phyloP scores from a whole-genome alignment of 495 filamentous ascomycete genomes.

The Pyrenula aspistea region DNA sequence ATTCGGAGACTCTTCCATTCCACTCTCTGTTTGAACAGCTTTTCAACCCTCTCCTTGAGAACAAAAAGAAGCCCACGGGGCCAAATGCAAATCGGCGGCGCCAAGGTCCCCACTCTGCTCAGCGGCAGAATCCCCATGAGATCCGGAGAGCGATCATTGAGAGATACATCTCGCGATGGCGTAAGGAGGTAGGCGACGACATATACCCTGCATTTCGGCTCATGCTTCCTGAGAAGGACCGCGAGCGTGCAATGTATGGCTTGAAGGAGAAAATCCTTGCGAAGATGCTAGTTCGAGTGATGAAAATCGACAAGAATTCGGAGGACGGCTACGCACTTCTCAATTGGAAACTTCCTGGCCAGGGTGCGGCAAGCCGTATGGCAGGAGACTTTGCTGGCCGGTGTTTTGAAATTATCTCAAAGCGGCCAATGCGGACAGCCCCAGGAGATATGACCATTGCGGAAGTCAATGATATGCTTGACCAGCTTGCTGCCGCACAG shows the following conservation, averaged over 20 bases:
- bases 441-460: constrained; percentile 71
- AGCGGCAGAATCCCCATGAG: constrained; percentile 64
- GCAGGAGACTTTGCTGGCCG: constrained; percentile 87
- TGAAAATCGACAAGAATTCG: constrained; percentile 86
- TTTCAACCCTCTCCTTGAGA: constrained; percentile 79
- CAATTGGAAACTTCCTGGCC: constrained; percentile 87
- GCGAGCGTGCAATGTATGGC: constrained; percentile 87
- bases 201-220: constrained; percentile 89
- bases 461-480: constrained; percentile 80
- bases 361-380: constrained; percentile 43
- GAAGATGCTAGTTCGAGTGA: constrained; percentile 74
- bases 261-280: constrained; percentile 88
- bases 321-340: constrained; percentile 76
- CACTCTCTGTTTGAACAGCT: constrained; percentile 62
- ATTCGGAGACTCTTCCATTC: constrained; percentile 69
- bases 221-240: constrained; percentile 87
- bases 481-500: constrained; percentile 58
- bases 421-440: constrained; percentile 63
- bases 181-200: constrained; percentile 76
- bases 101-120: constrained; percentile 36
- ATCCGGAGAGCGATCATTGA: constrained; percentile 76
- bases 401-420: constrained; percentile 76
- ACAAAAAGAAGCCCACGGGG: constrained; percentile 61
- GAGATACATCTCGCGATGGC: constrained; percentile 80
- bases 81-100: constrained; percentile 36